Evolutionary conservation across 1,284 basidiomycete species (phyloP).

Genomic region (Puccinia triticina): DNA sequence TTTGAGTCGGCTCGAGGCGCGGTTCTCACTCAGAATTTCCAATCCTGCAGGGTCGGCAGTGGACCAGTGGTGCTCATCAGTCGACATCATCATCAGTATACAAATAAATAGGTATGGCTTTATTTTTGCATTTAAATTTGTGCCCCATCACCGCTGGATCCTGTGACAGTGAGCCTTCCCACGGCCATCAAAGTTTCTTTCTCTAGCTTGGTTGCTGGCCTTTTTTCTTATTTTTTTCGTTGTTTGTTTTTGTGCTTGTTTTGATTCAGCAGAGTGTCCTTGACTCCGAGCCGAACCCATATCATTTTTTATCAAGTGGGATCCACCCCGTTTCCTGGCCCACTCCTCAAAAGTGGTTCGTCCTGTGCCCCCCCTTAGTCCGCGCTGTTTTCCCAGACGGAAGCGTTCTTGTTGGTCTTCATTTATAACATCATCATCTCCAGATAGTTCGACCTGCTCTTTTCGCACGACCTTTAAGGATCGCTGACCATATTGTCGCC

Average conservation of each 20-base stretch:
- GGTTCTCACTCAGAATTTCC: constrained; percentile 23
- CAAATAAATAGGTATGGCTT: no score
- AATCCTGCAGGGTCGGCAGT: constrained; percentile 1
- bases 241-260: neutral
- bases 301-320: neutral
- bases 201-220: neutral
- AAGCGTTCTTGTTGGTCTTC: neutral
- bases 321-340: neutral
- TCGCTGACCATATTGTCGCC: neutral
- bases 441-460: constrained; percentile 4
- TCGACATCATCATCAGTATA: neutral
- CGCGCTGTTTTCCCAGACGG: neutral
- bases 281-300: constrained; percentile 19
- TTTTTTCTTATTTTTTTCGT: neutral
- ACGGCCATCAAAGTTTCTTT: constrained; percentile 32
- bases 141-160: constrained; percentile 11
- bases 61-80: constrained; percentile 17
- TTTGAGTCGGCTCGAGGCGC: no score
- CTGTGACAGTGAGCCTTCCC: constrained; percentile 22
- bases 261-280: neutral
- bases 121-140: neutral
- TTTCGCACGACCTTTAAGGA: constrained; percentile 27
- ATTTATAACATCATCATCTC: neutral
- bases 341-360: no score
- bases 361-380: no score